These are phyloP conservation scores for Moesziomyces sp. DNA, from an alignment of 1,284 basidiomycete genomes.

Conservation along the genomic window DNA sequence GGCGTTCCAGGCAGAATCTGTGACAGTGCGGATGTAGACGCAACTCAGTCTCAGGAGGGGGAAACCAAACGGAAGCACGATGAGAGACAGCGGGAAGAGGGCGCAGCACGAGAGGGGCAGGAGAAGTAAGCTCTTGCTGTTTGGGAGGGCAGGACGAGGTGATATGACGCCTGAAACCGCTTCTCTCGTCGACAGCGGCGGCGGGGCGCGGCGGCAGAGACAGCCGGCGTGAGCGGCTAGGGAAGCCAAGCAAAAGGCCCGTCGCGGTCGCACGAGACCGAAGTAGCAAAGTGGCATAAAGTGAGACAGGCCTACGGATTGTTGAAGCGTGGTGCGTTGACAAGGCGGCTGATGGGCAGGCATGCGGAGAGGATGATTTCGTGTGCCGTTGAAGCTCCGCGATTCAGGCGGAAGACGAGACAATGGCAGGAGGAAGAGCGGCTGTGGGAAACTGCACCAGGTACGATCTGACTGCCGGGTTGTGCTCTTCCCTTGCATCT, in stretches of 20 bases:
- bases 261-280: background rate
- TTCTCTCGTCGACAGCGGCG: background rate
- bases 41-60: background rate
- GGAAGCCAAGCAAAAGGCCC: background rate
- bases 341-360: too few relatives aligned
- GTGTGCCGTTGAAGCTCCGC: background rate
- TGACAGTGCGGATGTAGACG: background rate
- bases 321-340: background rate
- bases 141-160: background rate
- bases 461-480: background rate
- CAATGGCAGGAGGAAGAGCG: too few relatives aligned
- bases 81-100: background rate
- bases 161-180: slow-evolving; percentile 9
- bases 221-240: background rate
- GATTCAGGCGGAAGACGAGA: background rate
- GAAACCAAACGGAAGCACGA: background rate
- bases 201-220: background rate
- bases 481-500: background rate
- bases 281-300: background rate
- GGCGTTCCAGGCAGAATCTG: background rate
- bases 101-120: background rate
- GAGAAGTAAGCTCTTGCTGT: slow-evolving; percentile 5
- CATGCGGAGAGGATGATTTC: background rate
- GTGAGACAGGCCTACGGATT: slow-evolving; percentile 12
- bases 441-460: background rate